Percentiles rank a stretch among this genome's conserved stretches.
These are phyloP conservation scores for Pichia rugopelliculosa DNA, from an alignment of 805 yeast genomes.

Conservation along the genomic window DNA sequence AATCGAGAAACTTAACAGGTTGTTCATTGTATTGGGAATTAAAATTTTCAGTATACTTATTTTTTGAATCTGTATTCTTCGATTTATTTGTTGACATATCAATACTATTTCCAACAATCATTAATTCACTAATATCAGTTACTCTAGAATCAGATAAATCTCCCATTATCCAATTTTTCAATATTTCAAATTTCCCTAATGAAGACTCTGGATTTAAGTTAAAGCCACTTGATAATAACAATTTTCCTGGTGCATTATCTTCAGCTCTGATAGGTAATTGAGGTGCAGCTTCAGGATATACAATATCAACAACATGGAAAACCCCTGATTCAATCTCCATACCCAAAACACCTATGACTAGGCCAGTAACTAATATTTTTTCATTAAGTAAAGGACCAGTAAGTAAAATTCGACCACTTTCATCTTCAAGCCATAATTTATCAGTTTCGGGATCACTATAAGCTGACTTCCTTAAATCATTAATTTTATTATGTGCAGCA, in stretches of 20 bases:
- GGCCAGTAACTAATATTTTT: constrained; percentile 75
- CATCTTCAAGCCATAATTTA: constrained; percentile 78
- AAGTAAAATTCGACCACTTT: constrained; percentile 76
- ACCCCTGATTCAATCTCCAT: constrained; percentile 77
- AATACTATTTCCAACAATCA: constrained; percentile 59
- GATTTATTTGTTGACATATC: constrained; percentile 18
- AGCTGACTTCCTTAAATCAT: constrained; percentile 30
- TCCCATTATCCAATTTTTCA: constrained; percentile 68
- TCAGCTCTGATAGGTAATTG: constrained; percentile 31
- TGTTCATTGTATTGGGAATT: constrained; percentile 43
- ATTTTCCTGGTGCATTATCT: constrained; percentile 27
- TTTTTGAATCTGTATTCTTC: constrained; percentile 22
- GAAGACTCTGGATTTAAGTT: constrained; percentile 40
- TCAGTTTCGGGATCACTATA: constrained; percentile 53
- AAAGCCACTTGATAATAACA: constrained; percentile 77
- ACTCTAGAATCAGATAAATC: constrained; percentile 35
- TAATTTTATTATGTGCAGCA: constrained; percentile 16
- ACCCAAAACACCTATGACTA: constrained; percentile 81
- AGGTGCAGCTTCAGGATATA: constrained; percentile 58
- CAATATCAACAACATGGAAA: constrained; percentile 76
- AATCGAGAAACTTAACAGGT: constrained; percentile 50
- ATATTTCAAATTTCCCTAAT: constrained; percentile 42
- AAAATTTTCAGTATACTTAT: constrained; percentile 44
- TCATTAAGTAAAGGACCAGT: constrained; percentile 55
- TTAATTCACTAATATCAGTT: constrained; percentile 11